Percentiles rank a stretch among this genome's conserved stretches.
Conservation (phyloP, 768 basidiomycete species). For the Calocybe gangraenosa region DNA sequence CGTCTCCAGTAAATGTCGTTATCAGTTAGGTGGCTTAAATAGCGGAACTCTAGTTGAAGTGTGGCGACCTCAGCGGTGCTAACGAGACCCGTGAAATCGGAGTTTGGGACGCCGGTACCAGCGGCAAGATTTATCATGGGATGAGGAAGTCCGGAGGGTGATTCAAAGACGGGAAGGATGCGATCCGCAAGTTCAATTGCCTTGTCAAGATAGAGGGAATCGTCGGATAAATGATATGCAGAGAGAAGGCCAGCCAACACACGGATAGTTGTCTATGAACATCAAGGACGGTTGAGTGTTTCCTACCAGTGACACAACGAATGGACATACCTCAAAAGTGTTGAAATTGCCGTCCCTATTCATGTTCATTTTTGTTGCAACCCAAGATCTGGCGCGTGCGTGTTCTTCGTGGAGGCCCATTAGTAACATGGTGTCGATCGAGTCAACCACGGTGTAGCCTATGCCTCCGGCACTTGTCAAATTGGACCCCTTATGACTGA, state of each 20-base stretch:
- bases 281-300: not conserved
- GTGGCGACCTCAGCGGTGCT: constrained; percentile 88
- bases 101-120: constrained; percentile 55
- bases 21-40: constrained; percentile 75
- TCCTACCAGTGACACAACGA: not conserved
- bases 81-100: constrained; percentile 55
- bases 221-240: constrained; percentile 70
- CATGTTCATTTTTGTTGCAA: constrained; percentile 62
- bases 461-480: constrained; percentile 76
- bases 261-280: constrained; percentile 79
- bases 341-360: constrained; percentile 77
- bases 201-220: constrained; percentile 67
- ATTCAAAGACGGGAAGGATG: constrained; percentile 80
- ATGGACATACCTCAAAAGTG: constrained; percentile 79
- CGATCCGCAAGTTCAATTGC: constrained; percentile 83
- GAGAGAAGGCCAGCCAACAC: constrained; percentile 88
- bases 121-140: constrained; percentile 71
- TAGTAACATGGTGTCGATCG: constrained; percentile 82
- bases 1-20: constrained; percentile 79
- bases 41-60: constrained; percentile 86
- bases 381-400: constrained; percentile 72
- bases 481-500: constrained; percentile 71
- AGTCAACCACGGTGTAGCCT: constrained; percentile 86
- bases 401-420: constrained; percentile 85
- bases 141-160: constrained; percentile 77